Percentiles rank a stretch among this genome's conserved stretches.
phyloP scores from a whole-genome alignment of 2,329 filamentous ascomycete genomes.

The Graphilbum fragrans region DNA sequence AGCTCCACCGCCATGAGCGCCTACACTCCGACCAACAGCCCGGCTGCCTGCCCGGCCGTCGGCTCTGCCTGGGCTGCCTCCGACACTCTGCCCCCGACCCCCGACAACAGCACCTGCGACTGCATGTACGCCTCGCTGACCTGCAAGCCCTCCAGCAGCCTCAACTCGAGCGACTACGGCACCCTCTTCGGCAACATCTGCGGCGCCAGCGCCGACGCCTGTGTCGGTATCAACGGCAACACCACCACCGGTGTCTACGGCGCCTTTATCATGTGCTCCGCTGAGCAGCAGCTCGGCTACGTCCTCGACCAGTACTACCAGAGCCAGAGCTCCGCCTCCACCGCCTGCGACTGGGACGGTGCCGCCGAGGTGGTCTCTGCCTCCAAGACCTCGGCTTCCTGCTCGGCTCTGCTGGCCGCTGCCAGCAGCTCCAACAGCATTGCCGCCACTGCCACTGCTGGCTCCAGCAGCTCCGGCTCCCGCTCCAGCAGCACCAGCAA shows the following conservation, averaged over 20 bases:
- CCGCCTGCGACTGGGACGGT: constrained; percentile 62
- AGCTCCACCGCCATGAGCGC: constrained; percentile 49
- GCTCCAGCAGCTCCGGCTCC: constrained; percentile 15
- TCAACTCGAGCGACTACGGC: constrained; percentile 47
- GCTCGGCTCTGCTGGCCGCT: constrained; percentile 45
- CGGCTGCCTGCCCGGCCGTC: constrained; percentile 58
- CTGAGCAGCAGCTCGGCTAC: constrained; percentile 59
- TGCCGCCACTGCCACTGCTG: constrained; percentile 33
- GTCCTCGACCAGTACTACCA: constrained; percentile 64
- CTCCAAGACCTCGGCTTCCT: constrained; percentile 34
- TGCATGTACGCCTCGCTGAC: constrained; percentile 71
- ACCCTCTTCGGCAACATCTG: constrained; percentile 67
- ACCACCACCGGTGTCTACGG: constrained; percentile 58
- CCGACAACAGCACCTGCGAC: constrained; percentile 65
- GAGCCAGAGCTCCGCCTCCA: constrained; percentile 35
- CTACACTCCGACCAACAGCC: constrained; percentile 66
- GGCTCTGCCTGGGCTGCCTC: constrained; percentile 56
- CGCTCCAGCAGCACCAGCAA: constrained; percentile 16
- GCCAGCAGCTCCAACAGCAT: constrained; percentile 45
- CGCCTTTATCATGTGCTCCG: constrained; percentile 65
- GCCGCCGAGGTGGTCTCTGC: constrained; percentile 43
- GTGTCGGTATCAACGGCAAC: constrained; percentile 57
- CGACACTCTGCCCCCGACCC: constrained; percentile 64
- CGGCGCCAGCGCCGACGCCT: constrained; percentile 41
- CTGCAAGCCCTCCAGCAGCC: constrained; percentile 52